Evolutionary conservation across 2,329 filamentous ascomycete genomes (phyloP).

Genomic region (Ophiocordyceps polyrhachis-furcata): DNA sequence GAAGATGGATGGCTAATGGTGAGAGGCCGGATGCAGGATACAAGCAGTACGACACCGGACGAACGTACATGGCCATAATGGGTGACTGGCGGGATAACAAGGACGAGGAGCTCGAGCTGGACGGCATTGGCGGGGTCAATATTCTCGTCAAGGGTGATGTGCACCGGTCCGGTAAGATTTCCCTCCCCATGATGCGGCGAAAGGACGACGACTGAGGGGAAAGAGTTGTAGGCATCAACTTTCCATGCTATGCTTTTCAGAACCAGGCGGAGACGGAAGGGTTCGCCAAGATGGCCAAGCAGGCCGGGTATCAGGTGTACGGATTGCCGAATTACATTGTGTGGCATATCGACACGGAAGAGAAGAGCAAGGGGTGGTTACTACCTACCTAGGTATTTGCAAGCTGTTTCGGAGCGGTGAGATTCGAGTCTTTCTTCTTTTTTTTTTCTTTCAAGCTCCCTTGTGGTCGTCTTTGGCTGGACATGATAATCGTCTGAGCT

Average conservation of each 20-base stretch:
- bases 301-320: constrained; percentile 80
- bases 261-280: constrained; percentile 98
- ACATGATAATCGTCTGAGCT: too few species aligned
- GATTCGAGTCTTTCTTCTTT: too few species aligned
- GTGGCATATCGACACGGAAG: constrained; percentile 94
- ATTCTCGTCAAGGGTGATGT: constrained; percentile 97
- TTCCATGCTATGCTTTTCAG: constrained; percentile 89
- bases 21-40: constrained; percentile 41
- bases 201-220: neutral
- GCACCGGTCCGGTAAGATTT: constrained; percentile 65
- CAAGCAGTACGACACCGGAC: constrained; percentile 78
- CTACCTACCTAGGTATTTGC: too few species aligned
- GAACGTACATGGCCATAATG: constrained; percentile 76
- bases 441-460: too few species aligned
- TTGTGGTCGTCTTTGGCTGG: too few species aligned
- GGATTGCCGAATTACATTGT: constrained; percentile 95
- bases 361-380: too few species aligned
- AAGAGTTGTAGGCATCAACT: constrained; percentile 62
- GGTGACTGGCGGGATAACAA: constrained; percentile 87
- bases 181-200: too few species aligned
- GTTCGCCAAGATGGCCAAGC: constrained; percentile 96
- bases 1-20: constrained; percentile 5
- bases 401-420: neutral
- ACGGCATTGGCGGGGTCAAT: constrained; percentile 92
- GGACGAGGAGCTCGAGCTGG: constrained; percentile 78